Conservation (phyloP, 2,329 filamentous ascomycete genomes). For the Byssochlamys sp. region DNA sequence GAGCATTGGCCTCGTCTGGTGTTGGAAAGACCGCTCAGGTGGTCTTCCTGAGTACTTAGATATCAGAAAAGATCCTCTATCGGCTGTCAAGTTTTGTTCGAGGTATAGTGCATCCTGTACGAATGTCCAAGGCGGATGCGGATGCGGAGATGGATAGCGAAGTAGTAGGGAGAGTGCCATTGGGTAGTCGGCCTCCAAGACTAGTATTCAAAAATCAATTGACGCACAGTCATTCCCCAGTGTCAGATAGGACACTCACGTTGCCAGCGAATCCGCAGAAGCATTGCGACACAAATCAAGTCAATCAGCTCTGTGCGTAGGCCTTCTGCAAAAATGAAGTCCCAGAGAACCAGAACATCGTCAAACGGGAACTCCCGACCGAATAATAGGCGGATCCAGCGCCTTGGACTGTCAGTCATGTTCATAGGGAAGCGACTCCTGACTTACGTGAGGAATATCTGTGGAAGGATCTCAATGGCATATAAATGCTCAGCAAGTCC, state of each 20-base stretch:
- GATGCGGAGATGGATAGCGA: constrained; percentile 64
- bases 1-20: constrained; percentile 10
- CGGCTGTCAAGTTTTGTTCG: constrained; percentile 34
- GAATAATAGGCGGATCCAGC: constrained; percentile 89
- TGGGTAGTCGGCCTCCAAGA: constrained; percentile 74
- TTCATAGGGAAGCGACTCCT: background rate
- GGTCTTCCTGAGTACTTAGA: constrained; percentile 38
- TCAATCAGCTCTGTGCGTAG: constrained; percentile 71
- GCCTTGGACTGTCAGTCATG: constrained; percentile 40
- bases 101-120: constrained; percentile 68
- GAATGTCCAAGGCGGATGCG: constrained; percentile 64
- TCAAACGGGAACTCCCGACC: constrained; percentile 87
- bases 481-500: constrained; percentile 71
- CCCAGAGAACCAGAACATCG: constrained; percentile 77
- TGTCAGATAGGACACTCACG: constrained; percentile 42
- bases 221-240: background rate
- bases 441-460: constrained; percentile 83
- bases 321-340: constrained; percentile 80
- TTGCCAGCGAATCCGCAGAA: constrained; percentile 83
- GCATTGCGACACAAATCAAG: constrained; percentile 85
- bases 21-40: constrained; percentile 23
- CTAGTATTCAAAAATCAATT: constrained; percentile 9
- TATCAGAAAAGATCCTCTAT: constrained; percentile 36
- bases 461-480: constrained; percentile 79
- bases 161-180: constrained; percentile 70